Base-by-base conservation (phyloP, 345 rosid genomes). In the Erucastrum elatum region DNA sequence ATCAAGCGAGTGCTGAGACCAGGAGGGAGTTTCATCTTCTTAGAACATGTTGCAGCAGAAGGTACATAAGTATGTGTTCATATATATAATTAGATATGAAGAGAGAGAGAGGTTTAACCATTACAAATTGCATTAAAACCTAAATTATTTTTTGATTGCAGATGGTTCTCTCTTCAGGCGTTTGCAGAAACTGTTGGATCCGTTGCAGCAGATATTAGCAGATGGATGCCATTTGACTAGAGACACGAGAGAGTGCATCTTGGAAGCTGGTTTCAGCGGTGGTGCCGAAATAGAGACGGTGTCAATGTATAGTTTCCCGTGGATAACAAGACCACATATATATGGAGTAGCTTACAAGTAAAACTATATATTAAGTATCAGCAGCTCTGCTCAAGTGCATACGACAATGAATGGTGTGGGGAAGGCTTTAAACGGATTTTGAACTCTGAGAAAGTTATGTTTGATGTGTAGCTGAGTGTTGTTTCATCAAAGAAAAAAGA, bases 191-290 rank as follows among this genome's bases (percentile, higher is more conserved):
- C 68, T 84, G 62, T 77, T 91, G 15, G 83, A 94, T 76, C 98
- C 97, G 1, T 51, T 94, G 83, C 98, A 91, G 66, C 88, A 87
- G 82, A 71, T 68, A 12, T 59, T 91, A 29, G 60, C 87, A 2
- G 92, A 89, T 81, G 98, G 98, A 8, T 94, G 98, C 64, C 97
- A 88, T 81, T 89, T 94, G 56, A 87, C 93, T 10, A 85, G 96
- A 67, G 80, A 89, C 79, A 89, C 94, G 0, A 93, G 87, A 53
- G 88, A 86, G 69, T 27, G 84, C 29, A 91, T 91, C 60, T 44
- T 76, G 6, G 77, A 73, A 67, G 94, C 98, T 41, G 93, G 96
- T 60, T 91, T 94, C 16, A 79, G 27, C 78, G 85, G 92, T 2
- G 44, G 31, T 29, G 69, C 83, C 7, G 88, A 88, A 39, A 81